These are phyloP conservation scores for Gleditsia sinensis DNA, from an alignment of 306 rosid species.

Conservation along the genomic window DNA sequence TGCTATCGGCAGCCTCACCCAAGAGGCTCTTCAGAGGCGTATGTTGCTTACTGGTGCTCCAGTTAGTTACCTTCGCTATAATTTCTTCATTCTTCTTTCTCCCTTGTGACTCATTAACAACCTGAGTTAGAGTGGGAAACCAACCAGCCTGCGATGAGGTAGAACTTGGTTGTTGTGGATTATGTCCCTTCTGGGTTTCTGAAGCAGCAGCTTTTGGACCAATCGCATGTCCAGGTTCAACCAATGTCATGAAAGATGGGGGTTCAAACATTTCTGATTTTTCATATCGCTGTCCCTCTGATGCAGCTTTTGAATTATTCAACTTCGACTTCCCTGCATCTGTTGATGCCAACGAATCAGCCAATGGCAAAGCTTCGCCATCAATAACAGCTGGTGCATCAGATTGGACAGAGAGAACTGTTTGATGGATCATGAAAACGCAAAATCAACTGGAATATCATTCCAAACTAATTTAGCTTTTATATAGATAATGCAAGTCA, in stretches of 20 bases:
- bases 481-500: constrained; percentile 17
- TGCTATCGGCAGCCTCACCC: constrained; percentile 67
- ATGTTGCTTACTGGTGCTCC: constrained; percentile 79
- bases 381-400: constrained; percentile 55
- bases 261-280: constrained; percentile 69
- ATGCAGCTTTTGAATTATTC: constrained; percentile 36
- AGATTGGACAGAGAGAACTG: constrained; percentile 80
- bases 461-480: constrained; percentile 5
- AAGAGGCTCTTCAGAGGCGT: constrained; percentile 81
- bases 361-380: constrained; percentile 49
- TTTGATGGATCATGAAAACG: constrained; percentile 35
- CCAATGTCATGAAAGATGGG: constrained; percentile 87
- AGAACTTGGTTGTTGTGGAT: constrained; percentile 39
- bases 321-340: constrained; percentile 39
- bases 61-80: constrained; percentile 80
- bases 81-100: constrained; percentile 81
- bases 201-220: constrained; percentile 42
- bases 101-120: constrained; percentile 60
- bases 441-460: constrained; percentile 11
- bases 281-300: constrained; percentile 45
- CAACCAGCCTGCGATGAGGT: constrained; percentile 62
- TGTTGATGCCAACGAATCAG: too few species aligned
- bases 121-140: constrained; percentile 77
- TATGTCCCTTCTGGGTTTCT: constrained; percentile 44
- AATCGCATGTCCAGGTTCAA: constrained; percentile 44